Conservation (phyloP, 2,329 filamentous ascomycete species). For the Alternaria ethzedia region DNA sequence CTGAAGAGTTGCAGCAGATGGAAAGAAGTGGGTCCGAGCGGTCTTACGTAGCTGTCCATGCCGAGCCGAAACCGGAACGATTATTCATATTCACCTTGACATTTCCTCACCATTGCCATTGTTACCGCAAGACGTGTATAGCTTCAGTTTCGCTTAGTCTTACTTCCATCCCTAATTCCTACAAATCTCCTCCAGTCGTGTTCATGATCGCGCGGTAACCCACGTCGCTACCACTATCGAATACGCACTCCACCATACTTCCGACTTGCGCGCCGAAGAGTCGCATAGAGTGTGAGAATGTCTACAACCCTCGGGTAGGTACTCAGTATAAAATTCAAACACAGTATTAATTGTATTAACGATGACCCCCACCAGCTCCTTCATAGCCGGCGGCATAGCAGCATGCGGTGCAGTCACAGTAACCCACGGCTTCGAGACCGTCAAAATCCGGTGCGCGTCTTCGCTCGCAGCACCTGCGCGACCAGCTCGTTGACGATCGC, state of each 20-base stretch:
- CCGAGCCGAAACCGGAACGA: conserved; percentile 20
- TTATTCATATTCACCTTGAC: conserved; percentile 18
- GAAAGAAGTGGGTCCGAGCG: conserved; percentile 6
- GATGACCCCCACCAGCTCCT: conserved; percentile 64
- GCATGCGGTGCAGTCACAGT: conserved; percentile 97
- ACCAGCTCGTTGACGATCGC: conserved; percentile 23
- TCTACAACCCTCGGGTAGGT: conserved; percentile 57
- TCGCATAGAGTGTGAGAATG: conserved; percentile 42
- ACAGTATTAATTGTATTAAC: background rate
- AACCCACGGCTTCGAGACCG: conserved; percentile 97
- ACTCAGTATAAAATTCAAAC: background rate
- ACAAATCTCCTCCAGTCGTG: background rate
- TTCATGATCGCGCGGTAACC: conserved; percentile 10
- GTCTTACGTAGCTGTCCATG: background rate
- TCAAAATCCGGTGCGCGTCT: conserved; percentile 85
- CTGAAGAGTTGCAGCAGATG: background rate
- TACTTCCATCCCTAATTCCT: background rate
- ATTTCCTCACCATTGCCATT: conserved; percentile 5
- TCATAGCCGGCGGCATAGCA: conserved; percentile 94
- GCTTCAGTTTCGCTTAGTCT: background rate
- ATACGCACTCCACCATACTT: background rate
- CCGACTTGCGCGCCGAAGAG: background rate
- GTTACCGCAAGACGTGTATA: background rate
- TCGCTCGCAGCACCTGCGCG: background rate
- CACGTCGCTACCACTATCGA: background rate